Conservation (phyloP, 2,329 filamentous ascomycete genomes). For the Lecanicillium sp. region DNA sequence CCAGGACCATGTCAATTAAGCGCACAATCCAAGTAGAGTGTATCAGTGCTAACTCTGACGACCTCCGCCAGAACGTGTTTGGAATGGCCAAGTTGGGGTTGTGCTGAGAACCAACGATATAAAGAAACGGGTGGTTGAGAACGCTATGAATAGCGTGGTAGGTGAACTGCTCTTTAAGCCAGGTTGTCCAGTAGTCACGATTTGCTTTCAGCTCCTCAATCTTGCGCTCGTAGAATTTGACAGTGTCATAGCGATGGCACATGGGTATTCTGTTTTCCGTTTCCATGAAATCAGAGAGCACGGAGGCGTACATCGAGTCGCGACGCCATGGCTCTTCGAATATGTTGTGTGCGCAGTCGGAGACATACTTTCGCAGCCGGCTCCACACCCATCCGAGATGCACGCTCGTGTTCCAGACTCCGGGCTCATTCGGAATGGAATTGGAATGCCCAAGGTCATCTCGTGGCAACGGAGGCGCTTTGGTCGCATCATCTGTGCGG, state of each 20-base stretch:
- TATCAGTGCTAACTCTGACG: constrained; percentile 41
- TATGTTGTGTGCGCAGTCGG: constrained; percentile 37
- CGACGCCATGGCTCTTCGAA: constrained; percentile 43
- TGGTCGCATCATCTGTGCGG: constrained; percentile 17
- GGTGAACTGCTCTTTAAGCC: constrained; percentile 45
- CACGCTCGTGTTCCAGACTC: constrained; percentile 42
- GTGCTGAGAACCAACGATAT: constrained; percentile 43
- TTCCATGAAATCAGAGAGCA: constrained; percentile 43
- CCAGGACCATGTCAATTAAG: constrained; percentile 45
- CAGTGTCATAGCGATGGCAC: constrained; percentile 44
- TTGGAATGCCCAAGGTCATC: constrained; percentile 33
- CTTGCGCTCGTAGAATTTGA: constrained; percentile 43
- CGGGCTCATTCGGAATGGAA: constrained; percentile 29
- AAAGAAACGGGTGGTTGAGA: constrained; percentile 45
- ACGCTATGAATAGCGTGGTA: constrained; percentile 44
- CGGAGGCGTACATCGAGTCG: constrained; percentile 42
- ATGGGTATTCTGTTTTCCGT: constrained; percentile 40
- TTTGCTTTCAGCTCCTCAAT: constrained; percentile 35
- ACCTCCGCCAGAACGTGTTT: constrained; percentile 46
- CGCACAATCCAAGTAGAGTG: constrained; percentile 47
- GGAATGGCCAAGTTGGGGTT: constrained; percentile 44
- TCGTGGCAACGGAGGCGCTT: constrained; percentile 32
- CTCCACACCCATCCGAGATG: constrained; percentile 46
- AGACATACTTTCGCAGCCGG: constrained; percentile 36
- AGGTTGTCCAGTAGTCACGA: constrained; percentile 42